phyloP scores from a whole-genome alignment of 2,329 filamentous ascomycete genomes.

The Talaromyces pinophilus region DNA sequence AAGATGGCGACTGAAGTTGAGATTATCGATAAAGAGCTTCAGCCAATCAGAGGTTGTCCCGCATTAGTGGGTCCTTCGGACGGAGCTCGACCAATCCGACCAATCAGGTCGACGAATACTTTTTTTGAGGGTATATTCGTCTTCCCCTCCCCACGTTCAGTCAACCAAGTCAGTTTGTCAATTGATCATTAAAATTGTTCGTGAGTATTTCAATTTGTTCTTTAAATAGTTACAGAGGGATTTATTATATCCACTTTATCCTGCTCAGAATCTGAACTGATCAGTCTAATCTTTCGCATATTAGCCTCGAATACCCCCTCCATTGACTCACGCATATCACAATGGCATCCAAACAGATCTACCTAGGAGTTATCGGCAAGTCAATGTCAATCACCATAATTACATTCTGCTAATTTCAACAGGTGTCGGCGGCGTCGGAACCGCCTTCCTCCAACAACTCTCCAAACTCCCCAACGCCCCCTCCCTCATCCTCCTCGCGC shows the following conservation, averaged over 20 bases:
- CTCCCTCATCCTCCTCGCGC: constrained; percentile 79
- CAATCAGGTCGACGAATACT: constrained; percentile 6
- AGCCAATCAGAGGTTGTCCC: constrained; percentile 18
- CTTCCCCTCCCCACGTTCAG: background rate
- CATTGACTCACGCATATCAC: constrained; percentile 10
- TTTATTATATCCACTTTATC: background rate
- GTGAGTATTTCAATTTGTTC: background rate
- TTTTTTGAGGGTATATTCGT: background rate
- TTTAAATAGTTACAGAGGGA: too few species aligned
- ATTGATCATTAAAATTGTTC: background rate
- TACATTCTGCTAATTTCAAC: constrained; percentile 8
- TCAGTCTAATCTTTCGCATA: background rate
- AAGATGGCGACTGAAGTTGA: background rate
- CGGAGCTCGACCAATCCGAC: background rate
- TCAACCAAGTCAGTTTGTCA: background rate
- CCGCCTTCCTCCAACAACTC: constrained; percentile 84
- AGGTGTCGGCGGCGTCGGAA: constrained; percentile 93
- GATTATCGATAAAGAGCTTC: constrained; percentile 13
- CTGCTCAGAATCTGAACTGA: background rate
- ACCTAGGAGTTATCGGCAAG: constrained; percentile 47
- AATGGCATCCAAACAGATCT: constrained; percentile 42
- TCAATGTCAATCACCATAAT: background rate
- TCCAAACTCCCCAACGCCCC: constrained; percentile 68
- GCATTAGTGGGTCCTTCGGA: background rate
- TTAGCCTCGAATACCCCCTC: background rate